Base-by-base conservation (phyloP, 257 asterid genomes). In the Solanum appendiculatum region DNA sequence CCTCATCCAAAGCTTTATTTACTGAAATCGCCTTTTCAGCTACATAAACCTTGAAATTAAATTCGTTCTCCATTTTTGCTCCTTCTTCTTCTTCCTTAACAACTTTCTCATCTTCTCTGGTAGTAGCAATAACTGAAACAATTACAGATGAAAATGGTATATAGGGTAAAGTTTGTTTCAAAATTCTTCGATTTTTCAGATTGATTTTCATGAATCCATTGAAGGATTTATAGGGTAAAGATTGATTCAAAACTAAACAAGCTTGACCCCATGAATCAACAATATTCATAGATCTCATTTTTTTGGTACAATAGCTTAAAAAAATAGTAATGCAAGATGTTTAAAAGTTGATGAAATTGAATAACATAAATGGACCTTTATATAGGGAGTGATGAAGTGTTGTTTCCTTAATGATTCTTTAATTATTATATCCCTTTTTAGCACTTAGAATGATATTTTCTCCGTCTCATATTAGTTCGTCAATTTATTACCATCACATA, bases 1-100 rank as follows among this genome's bases (percentile, higher is more conserved):
- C 93, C 46, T 89, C 94, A 75, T 92, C 96, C 15, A 95, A 77
- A 0, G 96, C 95, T 81, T 89, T 74, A 72, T 94, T 93, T 29
- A 95, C 96, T 2, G 58, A 27, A 78, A 64, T 85, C 6, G 93
- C 97, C 81, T 93, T 93, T 66, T 93, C 94, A 6, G 68, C 68
- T 87, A 93, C 91, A 82, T 95, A 93, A 1, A 86, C 90, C 6
- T 89, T 89, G 93, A 93, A 91, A 88, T 90, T 85, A 87, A 94
- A 93, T 13, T 75, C 20, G 73, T 92, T 5, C 25, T 87, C 92
- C 31, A 69, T 83, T 9, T 36, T 29, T 1, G 73, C 56, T n/a
- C 15, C 34, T 27, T 87, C 64, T 12, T 3, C 18, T 16, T 2
- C 16, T 80, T 88, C 72, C 5, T 16, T 44, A 29, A 74, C 39